Evolutionary conservation across 2,329 filamentous ascomycete genomes (phyloP), one percentile per base, ranked within the genome.

Genomic region (Ceratocystis cubensis): DNA sequence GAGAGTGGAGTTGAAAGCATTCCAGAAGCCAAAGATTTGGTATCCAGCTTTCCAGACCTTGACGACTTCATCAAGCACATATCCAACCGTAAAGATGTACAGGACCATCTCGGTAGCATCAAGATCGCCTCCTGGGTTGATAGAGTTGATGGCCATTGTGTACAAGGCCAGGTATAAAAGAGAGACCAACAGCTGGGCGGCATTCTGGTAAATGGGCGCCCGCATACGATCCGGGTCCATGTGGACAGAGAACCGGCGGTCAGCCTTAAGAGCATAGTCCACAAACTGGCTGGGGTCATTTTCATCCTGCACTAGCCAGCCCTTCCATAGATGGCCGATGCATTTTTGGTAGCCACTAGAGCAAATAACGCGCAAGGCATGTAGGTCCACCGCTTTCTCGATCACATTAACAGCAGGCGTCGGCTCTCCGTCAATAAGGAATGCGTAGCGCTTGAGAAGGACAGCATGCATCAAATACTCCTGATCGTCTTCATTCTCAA

Each of bases 291-390:
- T 85, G 0, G 93, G 88, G 71, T 97, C 92, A 63, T 92, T 82
- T 71, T 96, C 91, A 70, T 96, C 91, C 74, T 99, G 94, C n/a
- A 96, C 86, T 7, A 97, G 80, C 94, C 94, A 99, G 25, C 94
- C 94, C 69, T 86, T 85, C 94, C 94, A 99, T 7, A 99, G 85
- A 73, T 95, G 91, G 69, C 82, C 84, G 72, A 97, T 91, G 73
- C 93, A 97, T 77, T 95, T 96, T 71, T 97, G 94, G 75, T 97
- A 99, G 30, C 94, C 93, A 0, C 90, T 91, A 0, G 89, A 93
- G 1, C 91, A 91, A 69, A 97, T 97, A 61, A 99, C 86, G 15
- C 84, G 82, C 59, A 97, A 80, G 0, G 93, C 91, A 74, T 99
- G 94, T 30, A 97, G 78, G 72, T 99, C 94, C 45, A 97, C 91